Evolutionary conservation across 352 stramenopile species (phyloP), one percentile per base, ranked within the genome.

Genomic region (Phytophthora sp.): DNA sequence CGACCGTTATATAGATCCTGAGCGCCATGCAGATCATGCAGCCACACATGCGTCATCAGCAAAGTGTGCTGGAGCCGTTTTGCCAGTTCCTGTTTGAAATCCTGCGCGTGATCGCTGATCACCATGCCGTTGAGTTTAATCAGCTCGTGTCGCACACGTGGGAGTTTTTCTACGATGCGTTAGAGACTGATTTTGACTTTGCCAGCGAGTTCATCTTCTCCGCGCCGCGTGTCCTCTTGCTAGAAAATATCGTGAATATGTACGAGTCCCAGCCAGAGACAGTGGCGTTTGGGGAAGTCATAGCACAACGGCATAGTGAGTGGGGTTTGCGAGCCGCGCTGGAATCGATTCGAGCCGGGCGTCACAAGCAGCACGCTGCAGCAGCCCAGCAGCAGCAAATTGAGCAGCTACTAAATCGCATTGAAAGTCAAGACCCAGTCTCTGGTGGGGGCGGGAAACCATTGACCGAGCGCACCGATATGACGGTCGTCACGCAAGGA

Each of bases 71-170:
- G 31, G 49, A 66, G 5, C 58, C 62, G 1, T 74, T 85, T 24
- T 79, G 79, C 34, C 66, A 76, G 17, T 88, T 89, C 46, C 28
- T 91, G 17, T 87, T 93, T 59, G 77, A 91, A 21, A 71, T 91
- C n/a, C 53, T 93, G 11, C 69, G 80, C 7, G 74, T 87, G 1
- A 87, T 93, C 37, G 74, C 69, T 4, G 71, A 74, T 13, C 81
- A 91, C 61, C 82, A 89, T 17, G 76, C 84, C 17, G 73, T 69
- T 11, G 84, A 91, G 51, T 93, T 93, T 42, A 72, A 82, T n/a
- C 70, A 75, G 41, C 70, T 92, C 6, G 69, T 91, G 0, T 62
- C 74, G 5, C 70, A 80, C 23, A 59, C 73, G 0, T 77, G 82
- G 54, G 73, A 77, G 15, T 76, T 88, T 30, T 74, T 89, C 34